Evolutionary conservation across 1,284 basidiomycete species (phyloP), one percentile per base, ranked within the genome.

Genomic region (Sanghuangporus baumii): DNA sequence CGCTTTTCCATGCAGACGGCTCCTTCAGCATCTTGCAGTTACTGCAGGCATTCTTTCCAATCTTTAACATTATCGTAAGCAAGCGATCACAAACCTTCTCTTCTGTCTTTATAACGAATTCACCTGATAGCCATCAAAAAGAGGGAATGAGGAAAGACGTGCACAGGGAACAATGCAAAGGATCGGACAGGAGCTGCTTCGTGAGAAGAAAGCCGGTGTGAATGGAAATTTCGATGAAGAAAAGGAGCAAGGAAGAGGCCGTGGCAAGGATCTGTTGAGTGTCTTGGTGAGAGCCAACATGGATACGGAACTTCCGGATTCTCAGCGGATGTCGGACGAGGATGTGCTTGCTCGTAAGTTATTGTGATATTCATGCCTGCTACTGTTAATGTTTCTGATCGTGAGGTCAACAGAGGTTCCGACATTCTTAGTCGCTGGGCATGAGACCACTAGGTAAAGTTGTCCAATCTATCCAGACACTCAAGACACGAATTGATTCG

Each of bases 341-440:
- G 91, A 93, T 66, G 85, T 94, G 0, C 68, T 89, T 34, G 83
- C 85, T 6, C 92, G 92, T 85, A 78, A 76, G 80, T 83, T 67
- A 18, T 26, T n/a, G 1, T 34, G 9, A 8, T 3, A 51, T 23
- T 8, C 9, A 16, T 11, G n/a, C 1, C 9, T 12, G n/a, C 16
- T 23, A 1, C 23, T 14, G 20, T 40, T 36, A 26, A 23, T 18
- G 31, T 14, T 18, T 37, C 3, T 57, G 37, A 47, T 11, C 56
- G 8, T 43, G 40, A 31, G 8, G n/a, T 55, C 2, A 9, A 18
- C 67, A 84, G 83, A 85, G 74, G 74, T 86, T 6, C 80, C 83
- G 0, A 85, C 83, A 0, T 86, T 86, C 73, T 70, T 89, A 2
- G 74, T 84, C 4, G 85, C 86, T 4, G 92, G 92, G 0, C 89